Evolutionary conservation across 306 rosid species (phyloP), one percentile per base, ranked within the genome.

Genomic region (Arachis hypogaea): DNA sequence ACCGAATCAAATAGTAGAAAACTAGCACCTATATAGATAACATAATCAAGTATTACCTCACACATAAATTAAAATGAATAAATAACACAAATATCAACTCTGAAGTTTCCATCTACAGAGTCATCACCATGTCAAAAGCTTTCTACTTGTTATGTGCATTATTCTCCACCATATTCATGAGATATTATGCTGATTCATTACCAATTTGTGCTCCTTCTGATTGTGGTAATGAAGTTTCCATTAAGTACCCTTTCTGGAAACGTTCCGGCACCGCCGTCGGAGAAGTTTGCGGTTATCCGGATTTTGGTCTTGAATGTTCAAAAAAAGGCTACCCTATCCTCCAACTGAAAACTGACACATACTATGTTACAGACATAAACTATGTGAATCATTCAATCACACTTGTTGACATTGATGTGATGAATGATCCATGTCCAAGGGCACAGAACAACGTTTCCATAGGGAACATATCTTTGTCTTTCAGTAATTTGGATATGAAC

Each of bases 211-310:
- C 41, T 29, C 5, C 59, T 68, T 42, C 73, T 33, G 2, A 4
- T 7, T 80, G 82, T 58, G 81, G 82, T 2, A 66, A 46, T 22
- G 55, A 6, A 11, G 1, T 83, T 30, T 1, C 38, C 33, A 80
- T 83, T 50, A 52, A 11, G 5, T 83, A 80, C 66, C 87, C 84
- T 9, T 83, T 83, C 50, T 76, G 87, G 84, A 57, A 11, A 7
- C 42, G 28, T 0, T 57, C 62, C 30, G 4, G 14, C 46, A 8
- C 70, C 36, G 7, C 5, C 5, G 0, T 7, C 30, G 10, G 2
- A 3, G 42, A 40, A 55, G 59, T 11, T 16, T 83, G 87, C 5
- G 88, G 85, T n/a, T 84, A 84, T 40, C 60, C 46, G 2, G 73
- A 49, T 1, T 81, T 84, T 49, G 83, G 77, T 2, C 65, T 81